Base-by-base conservation (phyloP, 148 eudicot species). In the Camellia granthamiana region DNA sequence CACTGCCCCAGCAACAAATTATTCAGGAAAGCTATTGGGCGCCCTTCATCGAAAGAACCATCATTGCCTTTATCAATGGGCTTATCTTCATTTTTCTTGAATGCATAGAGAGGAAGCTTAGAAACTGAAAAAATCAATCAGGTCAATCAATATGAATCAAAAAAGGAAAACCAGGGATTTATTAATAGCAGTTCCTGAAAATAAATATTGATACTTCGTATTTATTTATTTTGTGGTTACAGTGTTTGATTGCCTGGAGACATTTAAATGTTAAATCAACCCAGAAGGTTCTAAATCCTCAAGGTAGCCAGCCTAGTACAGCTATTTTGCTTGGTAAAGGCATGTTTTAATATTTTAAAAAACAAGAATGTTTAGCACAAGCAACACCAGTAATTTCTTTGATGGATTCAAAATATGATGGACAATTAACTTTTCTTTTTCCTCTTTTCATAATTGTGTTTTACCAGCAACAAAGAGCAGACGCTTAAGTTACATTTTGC, bases 61-160 rank as follows among this genome's bases (percentile, higher is more conserved):
- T 72, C 13, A 23, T 54, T 43, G 69, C 23, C 69, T 44, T 82
- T 66, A 49, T 78, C 82, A 51, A 14, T 60, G 75, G 54, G 42
- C 71, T 74, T 75, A 43, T 69, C 63, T 58, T 80, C 82, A 56
- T 83, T 84, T 75, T 81, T 85, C 86, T 86, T 86, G 86, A 85
- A 94, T 42, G 85, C 88, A 83, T 92, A 94, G 72, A 94, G 67
- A 78, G 98, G 98, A 63, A 94, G 88, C 83, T 89, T 89, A 8
- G 92, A 80, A 61, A 75, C 92, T 90, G 83, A 85, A 79, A 81
- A 15, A 5, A 77, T 47, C 47, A 75, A 16, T 44, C 38, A 52
- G 77, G 60, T 46, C 69, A 60, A 64, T 72, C 49, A 72, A 6
- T 68, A 43, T 49, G 15, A 63, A 21, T 7, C 13, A 15, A 11